These are phyloP conservation scores for Ambrosia artemisiifolia DNA, from an alignment of 129 eudicot genomes.

Conservation along the genomic window DNA sequence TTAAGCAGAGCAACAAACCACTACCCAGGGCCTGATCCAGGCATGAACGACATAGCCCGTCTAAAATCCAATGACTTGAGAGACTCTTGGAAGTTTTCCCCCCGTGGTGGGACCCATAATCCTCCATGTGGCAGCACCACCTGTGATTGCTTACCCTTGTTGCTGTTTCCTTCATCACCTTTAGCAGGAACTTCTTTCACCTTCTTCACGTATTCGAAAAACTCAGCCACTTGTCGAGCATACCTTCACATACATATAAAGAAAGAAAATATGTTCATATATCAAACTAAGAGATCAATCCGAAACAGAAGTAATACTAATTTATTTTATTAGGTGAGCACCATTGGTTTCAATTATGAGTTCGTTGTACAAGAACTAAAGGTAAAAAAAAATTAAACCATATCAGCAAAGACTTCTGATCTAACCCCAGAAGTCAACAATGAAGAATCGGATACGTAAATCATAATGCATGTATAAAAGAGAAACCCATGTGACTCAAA, in stretches of 20 bases:
- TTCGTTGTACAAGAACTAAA: not conserved
- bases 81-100: constrained; percentile 51
- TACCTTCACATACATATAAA: constrained; percentile 48
- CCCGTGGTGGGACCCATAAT: constrained; percentile 74
- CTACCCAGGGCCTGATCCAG: constrained; percentile 28
- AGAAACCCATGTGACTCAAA: not conserved
- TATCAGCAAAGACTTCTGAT: not conserved
- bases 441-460: not conserved
- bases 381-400: no score
- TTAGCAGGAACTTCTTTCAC: constrained; percentile 47
- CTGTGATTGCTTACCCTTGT: constrained; percentile 33
- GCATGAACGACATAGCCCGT: constrained; percentile 52
- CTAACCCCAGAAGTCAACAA: not conserved
- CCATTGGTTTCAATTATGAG: not conserved
- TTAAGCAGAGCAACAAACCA: not conserved
- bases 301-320: not conserved
- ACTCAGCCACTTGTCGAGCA: constrained; percentile 96
- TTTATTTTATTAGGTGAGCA: not conserved
- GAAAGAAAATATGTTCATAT: not conserved
- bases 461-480: not conserved
- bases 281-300: not conserved
- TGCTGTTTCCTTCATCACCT: constrained; percentile 28
- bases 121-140: constrained; percentile 61
- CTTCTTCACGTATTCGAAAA: constrained; percentile 82
- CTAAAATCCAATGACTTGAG: constrained; percentile 62